These are phyloP conservation scores for Pseudogymnoascus sp. DNA, from an alignment of 2,329 filamentous ascomycete genomes.

Conservation along the genomic window DNA sequence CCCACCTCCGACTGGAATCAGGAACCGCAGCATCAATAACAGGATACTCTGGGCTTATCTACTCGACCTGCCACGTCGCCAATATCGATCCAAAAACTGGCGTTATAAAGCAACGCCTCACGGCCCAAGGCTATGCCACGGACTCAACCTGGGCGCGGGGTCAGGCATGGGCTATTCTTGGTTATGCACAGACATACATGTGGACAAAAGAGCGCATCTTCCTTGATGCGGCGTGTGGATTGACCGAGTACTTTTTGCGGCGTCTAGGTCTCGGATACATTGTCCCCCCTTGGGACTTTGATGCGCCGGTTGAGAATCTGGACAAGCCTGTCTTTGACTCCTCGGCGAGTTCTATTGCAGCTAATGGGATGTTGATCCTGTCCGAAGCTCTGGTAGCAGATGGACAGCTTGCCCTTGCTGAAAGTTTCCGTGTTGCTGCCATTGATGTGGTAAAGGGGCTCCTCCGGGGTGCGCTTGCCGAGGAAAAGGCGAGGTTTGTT, in stretches of 20 bases:
- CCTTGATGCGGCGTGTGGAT: slow-evolving; percentile 33
- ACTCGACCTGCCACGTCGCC: slow-evolving; percentile 31
- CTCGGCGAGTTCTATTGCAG: slow-evolving; percentile 33
- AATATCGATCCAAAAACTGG: slow-evolving; percentile 33
- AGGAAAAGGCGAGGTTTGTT: slow-evolving; percentile 14
- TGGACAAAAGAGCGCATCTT: slow-evolving; percentile 37
- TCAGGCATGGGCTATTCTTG: slow-evolving; percentile 41
- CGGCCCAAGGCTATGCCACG: slow-evolving; percentile 33
- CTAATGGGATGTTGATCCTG: slow-evolving; percentile 34
- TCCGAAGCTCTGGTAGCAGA: slow-evolving; percentile 27
- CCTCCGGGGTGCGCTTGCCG: slow-evolving; percentile 15
- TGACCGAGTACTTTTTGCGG: slow-evolving; percentile 38
- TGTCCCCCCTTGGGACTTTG: neutral
- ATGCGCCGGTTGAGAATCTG: slow-evolving; percentile 21
- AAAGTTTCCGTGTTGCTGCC: slow-evolving; percentile 13
- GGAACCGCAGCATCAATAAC: slow-evolving; percentile 7
- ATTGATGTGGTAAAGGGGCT: slow-evolving; percentile 20
- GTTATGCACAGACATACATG: slow-evolving; percentile 38
- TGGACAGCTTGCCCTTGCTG: slow-evolving; percentile 3
- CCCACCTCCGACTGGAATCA: slow-evolving; percentile 33
- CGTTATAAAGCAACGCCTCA: slow-evolving; percentile 28
- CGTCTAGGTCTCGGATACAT: slow-evolving; percentile 23
- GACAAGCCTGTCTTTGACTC: slow-evolving; percentile 27
- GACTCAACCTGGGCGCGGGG: slow-evolving; percentile 36
- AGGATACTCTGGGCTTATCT: slow-evolving; percentile 11